These are phyloP conservation scores for Entonaema liquescens DNA, from an alignment of 495 filamentous ascomycete species.

Conservation along the genomic window DNA sequence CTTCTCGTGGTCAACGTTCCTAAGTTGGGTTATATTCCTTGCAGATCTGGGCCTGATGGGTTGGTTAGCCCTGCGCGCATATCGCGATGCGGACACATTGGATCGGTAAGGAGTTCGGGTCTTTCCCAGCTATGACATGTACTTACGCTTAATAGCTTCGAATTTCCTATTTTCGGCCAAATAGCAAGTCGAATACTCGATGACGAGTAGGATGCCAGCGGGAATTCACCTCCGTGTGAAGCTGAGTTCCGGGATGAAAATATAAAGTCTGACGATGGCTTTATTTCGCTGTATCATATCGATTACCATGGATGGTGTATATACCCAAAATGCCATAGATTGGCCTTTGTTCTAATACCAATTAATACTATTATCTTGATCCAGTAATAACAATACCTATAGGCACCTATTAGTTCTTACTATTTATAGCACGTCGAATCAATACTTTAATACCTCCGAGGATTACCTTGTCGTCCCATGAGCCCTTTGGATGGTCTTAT, in stretches of 20 bases:
- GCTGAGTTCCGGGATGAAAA: background rate
- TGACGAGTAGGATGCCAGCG: constrained; percentile 69
- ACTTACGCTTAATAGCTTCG: constrained; percentile 59
- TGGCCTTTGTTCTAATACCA: constrained; percentile 27
- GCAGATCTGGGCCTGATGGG: constrained; percentile 79
- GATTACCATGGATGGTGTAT: constrained; percentile 17
- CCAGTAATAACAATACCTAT: background rate
- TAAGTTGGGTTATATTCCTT: constrained; percentile 84
- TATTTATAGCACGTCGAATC: background rate
- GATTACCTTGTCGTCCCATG: background rate
- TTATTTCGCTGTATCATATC: constrained; percentile 28
- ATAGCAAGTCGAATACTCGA: constrained; percentile 92
- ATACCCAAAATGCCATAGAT: constrained; percentile 23
- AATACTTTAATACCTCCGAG: background rate
- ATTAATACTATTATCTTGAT: constrained; percentile 4
- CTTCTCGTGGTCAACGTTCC: constrained; percentile 81
- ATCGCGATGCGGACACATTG: constrained; percentile 87
- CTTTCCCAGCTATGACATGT: background rate
- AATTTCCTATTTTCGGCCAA: constrained; percentile 86
- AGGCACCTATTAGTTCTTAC: background rate
- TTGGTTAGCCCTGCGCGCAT: constrained; percentile 80
- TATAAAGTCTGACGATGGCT: background rate
- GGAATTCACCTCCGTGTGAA: background rate
- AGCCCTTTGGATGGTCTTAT: background rate
- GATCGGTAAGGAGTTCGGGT: constrained; percentile 67